Conservation (phyloP, 306 rosid species). For the Adenanthera pavonina region DNA sequence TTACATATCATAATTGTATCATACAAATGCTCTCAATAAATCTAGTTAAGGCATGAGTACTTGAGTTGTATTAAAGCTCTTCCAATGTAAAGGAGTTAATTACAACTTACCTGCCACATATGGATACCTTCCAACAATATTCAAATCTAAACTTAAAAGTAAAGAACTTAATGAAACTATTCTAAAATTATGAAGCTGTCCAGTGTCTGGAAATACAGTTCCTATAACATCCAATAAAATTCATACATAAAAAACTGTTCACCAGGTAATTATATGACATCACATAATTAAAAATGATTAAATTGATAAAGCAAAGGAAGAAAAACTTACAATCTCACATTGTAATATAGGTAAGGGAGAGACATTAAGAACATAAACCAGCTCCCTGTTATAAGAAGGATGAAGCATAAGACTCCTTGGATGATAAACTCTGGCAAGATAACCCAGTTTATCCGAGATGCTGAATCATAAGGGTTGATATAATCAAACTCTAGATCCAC, state of each 20-base stretch:
- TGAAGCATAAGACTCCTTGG: slow-evolving; percentile 66
- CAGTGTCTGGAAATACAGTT: slow-evolving; percentile 6
- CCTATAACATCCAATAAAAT: slow-evolving; percentile 1
- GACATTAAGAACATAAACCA: slow-evolving; percentile 73
- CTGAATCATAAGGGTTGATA: slow-evolving; percentile 89
- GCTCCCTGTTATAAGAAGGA: slow-evolving; percentile 67
- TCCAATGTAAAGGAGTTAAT: not conserved
- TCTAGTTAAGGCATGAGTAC: not conserved
- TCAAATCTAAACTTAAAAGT: not conserved
- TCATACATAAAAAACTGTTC: not conserved
- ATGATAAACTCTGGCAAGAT: slow-evolving; percentile 80
- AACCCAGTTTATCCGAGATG: slow-evolving; percentile 70
- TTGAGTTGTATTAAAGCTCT: not conserved
- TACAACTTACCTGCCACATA: slow-evolving; percentile 19
- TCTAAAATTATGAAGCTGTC: not conserved
- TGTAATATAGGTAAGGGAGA: slow-evolving; percentile 78
- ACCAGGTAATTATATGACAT: slow-evolving; percentile 9
- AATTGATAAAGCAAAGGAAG: slow-evolving; percentile 18
- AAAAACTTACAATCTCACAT: slow-evolving; percentile 70
- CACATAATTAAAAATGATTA: slow-evolving; percentile 15
- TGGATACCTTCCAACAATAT: not conserved
- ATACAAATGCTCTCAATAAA: slow-evolving; percentile 2
- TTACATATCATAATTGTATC: not conserved
- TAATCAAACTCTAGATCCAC: slow-evolving; percentile 90
- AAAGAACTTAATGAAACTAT: slow-evolving; percentile 1